Conservation (phyloP, 163 green algal genomes). For the Scenedesmus sp. region DNA sequence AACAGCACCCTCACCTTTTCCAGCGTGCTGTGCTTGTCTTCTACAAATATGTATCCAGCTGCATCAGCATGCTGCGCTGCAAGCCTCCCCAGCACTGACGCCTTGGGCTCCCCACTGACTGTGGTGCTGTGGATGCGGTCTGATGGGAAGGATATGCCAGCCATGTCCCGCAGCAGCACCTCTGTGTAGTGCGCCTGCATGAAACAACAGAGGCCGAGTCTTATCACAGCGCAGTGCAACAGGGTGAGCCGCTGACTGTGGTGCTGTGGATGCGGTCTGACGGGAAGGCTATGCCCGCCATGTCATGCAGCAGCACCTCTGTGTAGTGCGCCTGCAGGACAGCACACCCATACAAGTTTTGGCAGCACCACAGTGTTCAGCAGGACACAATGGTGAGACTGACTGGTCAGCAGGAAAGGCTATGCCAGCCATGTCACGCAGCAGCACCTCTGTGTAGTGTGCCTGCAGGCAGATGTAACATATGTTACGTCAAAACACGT, state of each 20-base stretch:
- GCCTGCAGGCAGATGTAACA: too few species aligned
- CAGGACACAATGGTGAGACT: not conserved
- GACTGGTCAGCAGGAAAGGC: not conserved
- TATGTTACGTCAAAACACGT: too few species aligned
- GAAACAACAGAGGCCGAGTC: too few species aligned
- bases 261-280: conserved; percentile 83
- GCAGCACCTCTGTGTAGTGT: too few species aligned
- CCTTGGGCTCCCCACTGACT: conserved; percentile 83
- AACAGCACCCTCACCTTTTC: conserved; percentile 81
- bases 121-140: conserved; percentile 89
- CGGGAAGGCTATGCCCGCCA: too few species aligned
- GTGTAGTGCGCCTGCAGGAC: conserved; percentile 72
- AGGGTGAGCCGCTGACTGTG: not conserved
- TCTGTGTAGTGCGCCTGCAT: conserved; percentile 91
- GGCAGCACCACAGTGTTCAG: too few species aligned
- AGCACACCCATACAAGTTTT: too few species aligned
- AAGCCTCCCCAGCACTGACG: conserved; percentile 86
- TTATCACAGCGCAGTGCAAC: not conserved
- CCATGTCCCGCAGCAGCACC: conserved; percentile 91
- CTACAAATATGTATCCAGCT: conserved; percentile 81
- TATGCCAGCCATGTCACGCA: too few species aligned
- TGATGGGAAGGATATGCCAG: conserved; percentile 78
- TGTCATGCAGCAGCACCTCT: too few species aligned
- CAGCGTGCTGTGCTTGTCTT: conserved; percentile 91
- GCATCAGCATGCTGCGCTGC: conserved; percentile 71